phyloP scores from a whole-genome alignment of 768 basidiomycete species.

The Amanita exitialis region DNA sequence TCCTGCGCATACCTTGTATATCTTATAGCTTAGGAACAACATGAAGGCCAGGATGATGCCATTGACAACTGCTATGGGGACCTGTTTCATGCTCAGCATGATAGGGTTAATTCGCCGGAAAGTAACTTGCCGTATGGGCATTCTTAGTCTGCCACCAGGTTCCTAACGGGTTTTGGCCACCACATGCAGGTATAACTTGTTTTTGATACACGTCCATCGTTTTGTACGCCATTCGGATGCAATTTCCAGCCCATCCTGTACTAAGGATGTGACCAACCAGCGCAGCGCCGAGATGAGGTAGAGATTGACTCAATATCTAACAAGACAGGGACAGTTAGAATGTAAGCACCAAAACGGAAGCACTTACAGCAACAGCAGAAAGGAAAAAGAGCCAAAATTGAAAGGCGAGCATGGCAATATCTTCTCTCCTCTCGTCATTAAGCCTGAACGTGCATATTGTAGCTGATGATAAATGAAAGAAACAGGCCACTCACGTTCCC shows the following conservation, averaged over 20 bases:
- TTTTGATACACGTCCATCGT: conserved; percentile 22
- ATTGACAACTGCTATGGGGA: conserved; percentile 31
- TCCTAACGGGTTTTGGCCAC: conserved; percentile 27
- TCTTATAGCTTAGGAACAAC: conserved; percentile 26
- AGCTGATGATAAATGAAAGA: background rate
- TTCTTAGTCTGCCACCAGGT: conserved; percentile 30
- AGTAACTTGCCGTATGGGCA: conserved; percentile 24
- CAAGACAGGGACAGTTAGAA: background rate
- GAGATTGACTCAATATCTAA: conserved; percentile 40
- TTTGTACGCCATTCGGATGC: conserved; percentile 22
- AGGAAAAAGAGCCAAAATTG: conserved; percentile 39
- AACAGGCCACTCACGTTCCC: conserved; percentile 25
- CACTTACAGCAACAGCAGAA: conserved; percentile 34
- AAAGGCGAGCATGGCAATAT: conserved; percentile 33
- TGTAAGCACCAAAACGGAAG: background rate
- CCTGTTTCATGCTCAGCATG: conserved; percentile 15
- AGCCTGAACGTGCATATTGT: conserved; percentile 16
- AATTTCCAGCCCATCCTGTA: conserved; percentile 37
- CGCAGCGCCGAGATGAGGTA: conserved; percentile 40
- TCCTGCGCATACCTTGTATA: conserved; percentile 28
- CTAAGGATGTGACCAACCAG: conserved; percentile 35
- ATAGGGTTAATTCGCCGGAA: background rate
- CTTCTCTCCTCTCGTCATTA: conserved; percentile 33
- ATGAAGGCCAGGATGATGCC: conserved; percentile 24
- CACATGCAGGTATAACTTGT: conserved; percentile 28